phyloP scores from a whole-genome alignment of 495 filamentous ascomycete species.

The Mytilinidion resinicola region DNA sequence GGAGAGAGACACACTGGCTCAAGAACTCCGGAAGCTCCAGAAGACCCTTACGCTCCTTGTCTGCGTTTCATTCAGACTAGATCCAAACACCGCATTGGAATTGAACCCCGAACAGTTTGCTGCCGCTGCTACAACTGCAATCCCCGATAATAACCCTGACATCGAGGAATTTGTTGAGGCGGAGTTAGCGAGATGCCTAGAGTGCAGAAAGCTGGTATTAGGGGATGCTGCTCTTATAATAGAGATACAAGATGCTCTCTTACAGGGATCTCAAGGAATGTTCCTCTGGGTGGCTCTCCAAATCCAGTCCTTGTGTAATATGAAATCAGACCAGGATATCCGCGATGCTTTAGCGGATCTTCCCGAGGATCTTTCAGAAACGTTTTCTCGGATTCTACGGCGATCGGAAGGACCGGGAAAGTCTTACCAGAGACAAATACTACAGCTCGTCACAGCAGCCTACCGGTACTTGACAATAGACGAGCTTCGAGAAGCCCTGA shows the following conservation, averaged over 20 bases:
- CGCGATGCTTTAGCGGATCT: conserved; percentile 37
- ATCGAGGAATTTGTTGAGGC: conserved; percentile 37
- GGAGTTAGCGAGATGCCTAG: conserved; percentile 33
- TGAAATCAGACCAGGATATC: conserved; percentile 41
- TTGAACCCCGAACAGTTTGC: conserved; percentile 16
- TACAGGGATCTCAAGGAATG: conserved; percentile 38
- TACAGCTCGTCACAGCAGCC: conserved; percentile 34
- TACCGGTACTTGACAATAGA: conserved; percentile 37
- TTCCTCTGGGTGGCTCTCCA: conserved; percentile 46
- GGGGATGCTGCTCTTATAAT: conserved; percentile 36
- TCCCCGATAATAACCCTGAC: conserved; percentile 39
- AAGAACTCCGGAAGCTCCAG: conserved; percentile 28
- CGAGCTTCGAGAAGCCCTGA: conserved; percentile 42
- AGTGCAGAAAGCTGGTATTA: conserved; percentile 33
- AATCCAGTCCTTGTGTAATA: conserved; percentile 37
- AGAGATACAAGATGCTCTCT: conserved; percentile 35
- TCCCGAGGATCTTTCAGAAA: conserved; percentile 39
- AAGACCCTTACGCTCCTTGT: conserved; percentile 26
- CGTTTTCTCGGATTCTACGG: conserved; percentile 38
- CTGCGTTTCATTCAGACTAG: conserved; percentile 34
- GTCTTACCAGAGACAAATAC: conserved; percentile 20
- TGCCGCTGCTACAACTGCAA: conserved; percentile 18
- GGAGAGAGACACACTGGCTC: conserved; percentile 27
- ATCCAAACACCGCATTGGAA: conserved; percentile 23
- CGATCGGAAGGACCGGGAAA: conserved; percentile 23